Base-by-base conservation (phyloP, 257 asterid genomes). In the Apocynum venetum region DNA sequence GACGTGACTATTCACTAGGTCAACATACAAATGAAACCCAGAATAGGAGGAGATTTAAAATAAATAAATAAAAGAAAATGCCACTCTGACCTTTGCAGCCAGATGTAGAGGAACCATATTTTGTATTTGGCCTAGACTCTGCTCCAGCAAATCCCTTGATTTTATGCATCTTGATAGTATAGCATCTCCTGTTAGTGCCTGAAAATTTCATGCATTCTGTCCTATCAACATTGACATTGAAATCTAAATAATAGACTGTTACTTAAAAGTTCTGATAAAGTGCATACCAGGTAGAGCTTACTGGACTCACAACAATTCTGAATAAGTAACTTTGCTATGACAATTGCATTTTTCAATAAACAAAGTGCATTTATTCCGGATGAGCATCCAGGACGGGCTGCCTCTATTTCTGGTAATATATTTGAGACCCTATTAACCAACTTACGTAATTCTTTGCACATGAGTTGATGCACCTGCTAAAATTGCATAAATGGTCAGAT, bases 181-280 rank as follows among this genome's bases (percentile, higher is more conserved):
- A 77, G 86, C 87, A 59, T 90, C 96, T 77, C 99, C 99, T 17
- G 97, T 95, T 70, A 93, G 88, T 68, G 96, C 96, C 99, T 95
- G 92, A 72, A 72, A 55, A 76, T 66, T 79, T 44, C 40, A 19
- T 43, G 65, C 77, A 51, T 81, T 67, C 68, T 52, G 55, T 76
- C 41, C 20, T 5, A 60, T 72, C 51, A 79, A 44, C 60, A 43
- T 65, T 49, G 56, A 20, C 63, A 25, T 8, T 25, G 56, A 72
- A 67, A 80, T 36, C 53, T n/a, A 81, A 53, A 66, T 17, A 61
- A 49, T 61, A 13, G 43, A 44, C 49, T 40, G 20, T 71, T 53
- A 41, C n/a, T 52, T 15, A 38, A 70, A 79, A 75, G 25, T 59
- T 79, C 65, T 72, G 9, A 59, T 17, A 60, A 76, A 77, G 61